A percentile compares a stretch with the other conserved stretches of the same genome.
phyloP scores from a whole-genome alignment of 225 moss, liverwort and hornwort species.

The Anthoceros angustus region DNA sequence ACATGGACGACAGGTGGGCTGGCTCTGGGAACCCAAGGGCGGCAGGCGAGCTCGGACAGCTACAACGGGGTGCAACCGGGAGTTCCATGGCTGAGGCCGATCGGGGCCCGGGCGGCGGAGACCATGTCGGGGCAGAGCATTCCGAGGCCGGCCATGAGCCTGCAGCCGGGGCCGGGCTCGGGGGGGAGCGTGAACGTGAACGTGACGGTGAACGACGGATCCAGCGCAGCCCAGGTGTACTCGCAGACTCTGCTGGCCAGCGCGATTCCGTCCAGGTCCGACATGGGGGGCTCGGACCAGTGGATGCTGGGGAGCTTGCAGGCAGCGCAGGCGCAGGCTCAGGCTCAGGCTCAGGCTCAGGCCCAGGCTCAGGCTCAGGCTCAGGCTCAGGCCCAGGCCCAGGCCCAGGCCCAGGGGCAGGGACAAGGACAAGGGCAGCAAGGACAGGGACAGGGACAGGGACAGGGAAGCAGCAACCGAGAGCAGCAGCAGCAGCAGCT shows the following conservation, averaged over 20 bases:
- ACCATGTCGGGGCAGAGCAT: neutral
- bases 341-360: neutral
- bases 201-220: neutral
- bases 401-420: too few relatives aligned
- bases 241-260: neutral
- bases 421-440: too few relatives aligned
- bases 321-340: neutral
- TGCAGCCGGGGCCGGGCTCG: neutral
- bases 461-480: too few relatives aligned
- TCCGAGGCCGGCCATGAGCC: neutral
- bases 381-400: too few relatives aligned
- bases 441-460: too few relatives aligned
- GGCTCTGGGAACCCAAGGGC: slow-evolving; percentile 40
- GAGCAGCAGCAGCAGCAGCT: neutral
- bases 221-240: neutral
- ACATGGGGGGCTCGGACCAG: neutral
- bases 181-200: too few relatives aligned
- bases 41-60: slow-evolving; percentile 29
- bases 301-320: slow-evolving; percentile 1
- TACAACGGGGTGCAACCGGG: slow-evolving; percentile 51
- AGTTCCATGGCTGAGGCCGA: slow-evolving; percentile 62
- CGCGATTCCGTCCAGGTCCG: neutral
- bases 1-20: slow-evolving; percentile 29
- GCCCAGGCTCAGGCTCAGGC: neutral
- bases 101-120: slow-evolving; percentile 33